Evolutionary conservation across 2,329 filamentous ascomycete genomes (phyloP).

Genomic region (Cucurbitaria berberidis): DNA sequence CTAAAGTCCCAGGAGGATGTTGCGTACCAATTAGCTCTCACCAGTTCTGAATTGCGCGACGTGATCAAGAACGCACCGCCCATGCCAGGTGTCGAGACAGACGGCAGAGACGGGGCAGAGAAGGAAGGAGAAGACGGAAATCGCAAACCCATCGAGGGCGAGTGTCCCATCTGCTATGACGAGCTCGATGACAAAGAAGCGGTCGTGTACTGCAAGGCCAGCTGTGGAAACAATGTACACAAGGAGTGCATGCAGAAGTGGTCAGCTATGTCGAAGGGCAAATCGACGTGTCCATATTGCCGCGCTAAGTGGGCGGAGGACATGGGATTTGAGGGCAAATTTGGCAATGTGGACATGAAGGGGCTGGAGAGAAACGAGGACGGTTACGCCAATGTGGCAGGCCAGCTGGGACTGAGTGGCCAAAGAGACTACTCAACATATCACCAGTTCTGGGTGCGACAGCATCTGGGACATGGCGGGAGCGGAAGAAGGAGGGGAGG

Average conservation of each 20-base stretch:
- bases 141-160: slow-evolving; percentile 65
- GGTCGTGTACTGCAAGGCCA: slow-evolving; percentile 62
- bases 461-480: slow-evolving; percentile 11
- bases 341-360: slow-evolving; percentile 55
- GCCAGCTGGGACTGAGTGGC: slow-evolving; percentile 64
- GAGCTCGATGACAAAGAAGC: slow-evolving; percentile 43
- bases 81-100: slow-evolving; percentile 51
- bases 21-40: slow-evolving; percentile 65
- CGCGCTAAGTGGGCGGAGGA: slow-evolving; percentile 61
- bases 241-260: slow-evolving; percentile 63
- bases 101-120: slow-evolving; percentile 35
- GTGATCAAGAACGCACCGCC: slow-evolving; percentile 62
- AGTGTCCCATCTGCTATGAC: slow-evolving; percentile 65
- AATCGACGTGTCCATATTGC: slow-evolving; percentile 67
- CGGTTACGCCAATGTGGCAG: slow-evolving; percentile 68
- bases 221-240: slow-evolving; percentile 70
- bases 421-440: slow-evolving; percentile 49
- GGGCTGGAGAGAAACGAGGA: slow-evolving; percentile 53
- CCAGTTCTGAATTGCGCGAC: slow-evolving; percentile 63
- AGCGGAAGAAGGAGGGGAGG: slow-evolving; percentile 3
- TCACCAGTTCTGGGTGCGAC: slow-evolving; percentile 32
- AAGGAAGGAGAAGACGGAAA: slow-evolving; percentile 49
- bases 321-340: slow-evolving; percentile 47
- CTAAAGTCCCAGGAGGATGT: slow-evolving; percentile 63
- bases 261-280: slow-evolving; percentile 40